phyloP scores from a whole-genome alignment of 371 early-diverging fungal species.

The Mucor lusitanicus region DNA sequence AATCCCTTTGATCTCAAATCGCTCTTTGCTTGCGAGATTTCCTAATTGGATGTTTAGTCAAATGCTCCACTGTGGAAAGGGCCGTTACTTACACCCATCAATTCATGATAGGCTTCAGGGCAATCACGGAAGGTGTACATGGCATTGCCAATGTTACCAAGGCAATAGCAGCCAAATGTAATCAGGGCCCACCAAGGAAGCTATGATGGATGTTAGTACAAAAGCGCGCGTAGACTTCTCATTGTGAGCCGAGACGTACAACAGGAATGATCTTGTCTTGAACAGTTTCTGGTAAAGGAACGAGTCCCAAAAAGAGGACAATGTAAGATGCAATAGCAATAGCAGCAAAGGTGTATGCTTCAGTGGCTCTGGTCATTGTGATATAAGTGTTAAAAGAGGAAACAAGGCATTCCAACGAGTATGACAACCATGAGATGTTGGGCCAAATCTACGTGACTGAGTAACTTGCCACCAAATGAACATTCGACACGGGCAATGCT shows the following conservation, averaged over 20 bases:
- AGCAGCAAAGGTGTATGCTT: constrained; percentile 52
- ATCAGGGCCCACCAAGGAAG: constrained; percentile 85
- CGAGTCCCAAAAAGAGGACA: constrained; percentile 50
- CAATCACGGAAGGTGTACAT: constrained; percentile 89
- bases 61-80: background rate
- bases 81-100: constrained; percentile 70
- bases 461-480: background rate
- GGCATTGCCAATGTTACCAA: constrained; percentile 82
- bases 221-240: background rate
- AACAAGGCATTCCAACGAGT: background rate
- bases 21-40: constrained; percentile 65
- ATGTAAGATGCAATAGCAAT: constrained; percentile 49
- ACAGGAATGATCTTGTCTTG: constrained; percentile 64
- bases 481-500: constrained; percentile 1
- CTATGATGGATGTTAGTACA: constrained; percentile 31
- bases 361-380: constrained; percentile 66
- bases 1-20: constrained; percentile 66
- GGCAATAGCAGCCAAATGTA: constrained; percentile 82
- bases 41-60: constrained; percentile 35
- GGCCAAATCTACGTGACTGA: constrained; percentile 1
- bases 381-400: background rate
- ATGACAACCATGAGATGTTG: background rate
- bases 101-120: constrained; percentile 82
- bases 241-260: constrained; percentile 28
- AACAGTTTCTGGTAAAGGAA: constrained; percentile 59